Conservation (phyloP, 202 grass and related monocot genomes). For the Miscanthus sacchariflorus region DNA sequence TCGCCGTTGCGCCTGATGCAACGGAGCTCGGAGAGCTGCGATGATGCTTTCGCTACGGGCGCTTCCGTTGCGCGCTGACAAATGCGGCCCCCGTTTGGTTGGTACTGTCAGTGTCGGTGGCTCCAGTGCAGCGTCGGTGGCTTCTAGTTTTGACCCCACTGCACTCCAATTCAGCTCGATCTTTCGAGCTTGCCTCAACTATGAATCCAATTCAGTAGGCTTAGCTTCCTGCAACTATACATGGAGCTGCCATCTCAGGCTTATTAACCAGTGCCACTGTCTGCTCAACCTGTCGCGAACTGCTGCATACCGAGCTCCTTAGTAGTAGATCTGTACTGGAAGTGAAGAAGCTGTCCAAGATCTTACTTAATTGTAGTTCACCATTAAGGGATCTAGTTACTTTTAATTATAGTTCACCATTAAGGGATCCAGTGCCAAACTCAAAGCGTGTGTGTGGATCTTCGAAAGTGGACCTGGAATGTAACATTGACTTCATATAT, state of each 20-base stretch:
- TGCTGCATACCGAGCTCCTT: not conserved
- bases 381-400: not conserved
- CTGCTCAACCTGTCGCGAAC: slow-evolving; percentile 3
- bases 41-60: not conserved
- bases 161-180: slow-evolving; percentile 1
- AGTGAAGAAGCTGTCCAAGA: not conserved
- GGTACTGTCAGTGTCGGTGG: slow-evolving; percentile 39
- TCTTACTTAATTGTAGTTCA: not conserved
- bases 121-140: slow-evolving; percentile 39
- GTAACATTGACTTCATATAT: not conserved
- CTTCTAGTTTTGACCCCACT: slow-evolving; percentile 2
- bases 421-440: not conserved
- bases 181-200: not conserved
- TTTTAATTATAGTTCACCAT: not conserved
- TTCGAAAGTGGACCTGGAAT: not conserved
- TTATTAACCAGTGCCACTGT: not conserved
- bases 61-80: slow-evolving; percentile 8
- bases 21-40: slow-evolving; percentile 7
- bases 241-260: slow-evolving; percentile 10
- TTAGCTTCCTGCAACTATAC: not conserved
- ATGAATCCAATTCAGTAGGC: not conserved
- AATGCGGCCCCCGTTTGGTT: slow-evolving; percentile 30
- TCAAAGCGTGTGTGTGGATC: slow-evolving; percentile 16
- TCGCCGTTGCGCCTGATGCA: slow-evolving; percentile 14
- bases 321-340: slow-evolving; percentile 34